A percentile compares a stretch with the other conserved stretches of the same genome.
phyloP scores from a whole-genome alignment of 73 alveolate species.

The Paramecium biaurelia region DNA sequence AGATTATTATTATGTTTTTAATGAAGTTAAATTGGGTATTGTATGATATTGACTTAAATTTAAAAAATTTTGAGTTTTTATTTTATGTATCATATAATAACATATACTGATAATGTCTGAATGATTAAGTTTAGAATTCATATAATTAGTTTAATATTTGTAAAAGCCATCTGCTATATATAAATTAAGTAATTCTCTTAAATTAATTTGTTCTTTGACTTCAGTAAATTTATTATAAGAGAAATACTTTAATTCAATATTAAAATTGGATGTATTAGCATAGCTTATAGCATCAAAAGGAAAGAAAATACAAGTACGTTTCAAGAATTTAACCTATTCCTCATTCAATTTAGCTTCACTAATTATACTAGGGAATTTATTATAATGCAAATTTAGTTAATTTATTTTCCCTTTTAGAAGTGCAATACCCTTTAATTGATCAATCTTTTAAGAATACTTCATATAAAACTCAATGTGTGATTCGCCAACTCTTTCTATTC shows the following conservation, averaged over 20 bases:
- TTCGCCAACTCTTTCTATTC: slow-evolving; percentile 52
- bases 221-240: slow-evolving; percentile 51
- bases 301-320: slow-evolving; percentile 16
- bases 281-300: slow-evolving; percentile 39
- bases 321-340: background rate
- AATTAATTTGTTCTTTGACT: slow-evolving; percentile 49
- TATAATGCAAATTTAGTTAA: background rate
- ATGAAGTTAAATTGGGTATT: background rate
- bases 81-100: slow-evolving; percentile 45
- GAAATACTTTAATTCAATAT: slow-evolving; percentile 33
- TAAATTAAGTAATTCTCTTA: slow-evolving; percentile 58
- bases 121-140: slow-evolving; percentile 58
- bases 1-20: background rate
- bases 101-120: slow-evolving; percentile 48
- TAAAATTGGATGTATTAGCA: slow-evolving; percentile 39
- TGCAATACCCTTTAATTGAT: slow-evolving; percentile 4
- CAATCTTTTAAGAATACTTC: background rate
- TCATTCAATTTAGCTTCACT: background rate
- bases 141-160: slow-evolving; percentile 61
- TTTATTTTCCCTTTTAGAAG: background rate
- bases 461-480: slow-evolving; percentile 46
- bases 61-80: slow-evolving; percentile 26
- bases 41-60: slow-evolving; percentile 36
- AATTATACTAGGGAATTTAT: background rate
- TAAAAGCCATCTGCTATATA: slow-evolving; percentile 64